Base-by-base conservation (phyloP, 768 basidiomycete species). In the Boletus rufocinnamomeus region DNA sequence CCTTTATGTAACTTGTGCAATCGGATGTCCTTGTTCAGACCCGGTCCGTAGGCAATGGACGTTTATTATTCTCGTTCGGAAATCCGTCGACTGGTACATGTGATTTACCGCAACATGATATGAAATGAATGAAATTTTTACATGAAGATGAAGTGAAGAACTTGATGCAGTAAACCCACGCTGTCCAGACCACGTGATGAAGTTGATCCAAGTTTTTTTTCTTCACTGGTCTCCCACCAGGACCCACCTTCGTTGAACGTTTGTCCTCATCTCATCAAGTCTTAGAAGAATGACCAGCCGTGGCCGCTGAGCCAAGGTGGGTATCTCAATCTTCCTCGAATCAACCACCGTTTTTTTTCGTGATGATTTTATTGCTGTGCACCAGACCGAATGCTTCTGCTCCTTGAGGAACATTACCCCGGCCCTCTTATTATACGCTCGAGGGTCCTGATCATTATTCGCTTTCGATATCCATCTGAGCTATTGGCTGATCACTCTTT, bases 311-410 rank as follows among this genome's bases (percentile, higher is more conserved):
- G 17, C 27, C 41, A 19, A 50, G 43, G 66, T 61, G 50, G 56
- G 67, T 25, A 19, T 43, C 21, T 19, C 17, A 23, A 2, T 25
- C 6, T 23, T 6, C 7, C 16, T 45, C 6, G 7, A 11, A 50
- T 40, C 21, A 16, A 13, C 44, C 17, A 21, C 41, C 21, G 4
- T 4, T 14, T 13, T 54, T 47, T 62, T 54, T 58, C 38, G 37
- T 71, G 72, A 72, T 72, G 72, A 74, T 61, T 69, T 53, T 50
- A 52, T 69, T 74, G 72, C 72, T 74, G 69, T 74, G 72, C 72
- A 74, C 72, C 71, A 73, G 73, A 69, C 69, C 40, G 68, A 71
- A 71, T 72, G 69, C 67, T 55, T 53, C 40, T 52, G 68, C 71
- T 62, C 69, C 38, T 69, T 73, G 73, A 72, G 72, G 73, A 74